phyloP scores from a whole-genome alignment of 768 basidiomycete genomes.

The Trametes sanguinea region DNA sequence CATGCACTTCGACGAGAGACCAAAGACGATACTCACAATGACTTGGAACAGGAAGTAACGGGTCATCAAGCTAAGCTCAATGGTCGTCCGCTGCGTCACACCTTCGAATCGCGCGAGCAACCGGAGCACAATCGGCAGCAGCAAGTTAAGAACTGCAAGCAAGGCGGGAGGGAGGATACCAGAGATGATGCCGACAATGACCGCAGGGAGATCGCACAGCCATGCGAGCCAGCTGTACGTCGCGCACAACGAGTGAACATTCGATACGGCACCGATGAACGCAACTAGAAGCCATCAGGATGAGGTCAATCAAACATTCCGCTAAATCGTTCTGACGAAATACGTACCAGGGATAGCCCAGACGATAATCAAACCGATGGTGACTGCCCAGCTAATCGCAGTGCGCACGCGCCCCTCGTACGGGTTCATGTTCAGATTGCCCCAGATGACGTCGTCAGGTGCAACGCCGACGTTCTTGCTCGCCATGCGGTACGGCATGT shows the following conservation, averaged over 20 bases:
- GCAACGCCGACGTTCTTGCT: constrained; percentile 77
- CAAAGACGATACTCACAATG: constrained; percentile 53
- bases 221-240: constrained; percentile 75
- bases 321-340: no score
- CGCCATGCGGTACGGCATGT: constrained; percentile 83
- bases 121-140: constrained; percentile 82
- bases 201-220: constrained; percentile 69
- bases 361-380: constrained; percentile 77
- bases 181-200: constrained; percentile 79
- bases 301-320: background rate
- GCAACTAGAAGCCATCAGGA: constrained; percentile 28
- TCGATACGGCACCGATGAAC: constrained; percentile 83
- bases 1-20: background rate
- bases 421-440: constrained; percentile 84
- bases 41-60: constrained; percentile 93
- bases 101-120: constrained; percentile 86
- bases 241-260: constrained; percentile 68
- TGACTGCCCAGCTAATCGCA: constrained; percentile 67
- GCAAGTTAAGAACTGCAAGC: constrained; percentile 88
- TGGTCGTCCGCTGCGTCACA: constrained; percentile 76
- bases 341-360: constrained; percentile 82
- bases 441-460: constrained; percentile 91
- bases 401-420: constrained; percentile 57
- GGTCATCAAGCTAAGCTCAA: constrained; percentile 91
- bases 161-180: constrained; percentile 88